Percentiles rank a stretch among this genome's conserved stretches.
Conservation (phyloP, 345 rosid genomes). For the Diplotaxis tenuifolia region DNA sequence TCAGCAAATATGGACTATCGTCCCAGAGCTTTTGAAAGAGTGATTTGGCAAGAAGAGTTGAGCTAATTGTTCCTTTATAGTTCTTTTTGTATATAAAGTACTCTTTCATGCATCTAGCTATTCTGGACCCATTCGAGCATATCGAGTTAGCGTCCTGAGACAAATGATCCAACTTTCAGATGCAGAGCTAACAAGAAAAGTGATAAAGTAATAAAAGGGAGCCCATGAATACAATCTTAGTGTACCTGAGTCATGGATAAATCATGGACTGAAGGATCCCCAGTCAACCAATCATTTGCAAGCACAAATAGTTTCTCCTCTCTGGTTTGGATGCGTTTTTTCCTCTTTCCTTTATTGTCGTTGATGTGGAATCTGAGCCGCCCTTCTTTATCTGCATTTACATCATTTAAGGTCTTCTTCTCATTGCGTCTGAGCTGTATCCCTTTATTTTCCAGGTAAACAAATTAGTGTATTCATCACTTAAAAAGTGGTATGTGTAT, state of each 20-base stretch:
- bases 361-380: conserved; percentile 83
- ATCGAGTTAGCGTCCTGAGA: conserved; percentile 80
- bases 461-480: conserved; percentile 11
- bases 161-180: conserved; percentile 29
- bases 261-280: conserved; percentile 87
- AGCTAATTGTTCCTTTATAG: conserved; percentile 72
- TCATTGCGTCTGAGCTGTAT: conserved; percentile 97
- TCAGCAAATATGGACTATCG: conserved; percentile 87
- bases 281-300: conserved; percentile 92
- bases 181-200: conserved; percentile 26
- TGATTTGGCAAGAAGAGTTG: conserved; percentile 78
- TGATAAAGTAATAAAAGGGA: conserved; percentile 10
- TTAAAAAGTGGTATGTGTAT: neutral
- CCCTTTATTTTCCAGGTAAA: conserved; percentile 58
- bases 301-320: conserved; percentile 93
- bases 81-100: conserved; percentile 78
- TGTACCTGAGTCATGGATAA: conserved; percentile 88
- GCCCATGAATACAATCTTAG: neutral
- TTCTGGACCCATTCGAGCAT: conserved; percentile 78
- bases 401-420: conserved; percentile 87
- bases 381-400: conserved; percentile 76
- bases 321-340: conserved; percentile 85
- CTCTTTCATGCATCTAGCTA: conserved; percentile 94
- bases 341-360: conserved; percentile 80
- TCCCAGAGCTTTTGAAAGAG: conserved; percentile 96